Base-by-base conservation (phyloP, 768 basidiomycete genomes). In the Gymnopilus junonius region DNA sequence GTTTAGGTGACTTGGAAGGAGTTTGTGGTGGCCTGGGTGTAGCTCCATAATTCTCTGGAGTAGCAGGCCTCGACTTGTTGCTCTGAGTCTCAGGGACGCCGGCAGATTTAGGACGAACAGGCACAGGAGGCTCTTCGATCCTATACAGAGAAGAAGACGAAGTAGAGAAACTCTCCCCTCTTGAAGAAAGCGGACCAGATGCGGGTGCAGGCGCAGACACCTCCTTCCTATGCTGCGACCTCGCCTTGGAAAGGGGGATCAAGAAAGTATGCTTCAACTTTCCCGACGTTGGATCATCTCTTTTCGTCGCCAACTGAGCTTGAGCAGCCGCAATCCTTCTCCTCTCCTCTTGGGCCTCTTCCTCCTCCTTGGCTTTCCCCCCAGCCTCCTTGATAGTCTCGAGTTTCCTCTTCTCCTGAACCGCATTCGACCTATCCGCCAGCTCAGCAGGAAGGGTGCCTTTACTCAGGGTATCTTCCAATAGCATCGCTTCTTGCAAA, bases 401-500 rank as follows among this genome's bases (percentile, higher is more conserved):
- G 17, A 51, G 48, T 29, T 51, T 51, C 20, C 29, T 32, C 48
- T 25, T 4, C 45, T 48, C 45, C 11, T 25, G 23, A n/a, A n/a
- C n/a, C 4, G 2, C 4, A 7, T 27, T 4, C 31, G 27, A n/a
- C 6, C 15, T 32, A 37, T 53, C 35, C 43, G n/a, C 45, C n/a
- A 67, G 64, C 58, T 83, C 82, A 51, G 72, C 73, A 1, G 82
- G 81, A 14, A 83, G 70, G 53, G 82, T 81, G 4, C 86, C 86
- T 29, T 77, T 77, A 43, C 79, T 79, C 40, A 91, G 75, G 59
- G 79, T 79, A 69, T 80, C 71, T 75, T 90, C 88, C 50, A 90
- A 70, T 57, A 84, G 67, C 31, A 87, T 84, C 7, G 89, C 85
- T 55, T 88, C 85, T 45, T 84, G 82, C 27, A 90, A 69, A 50